These are phyloP conservation scores for Aspergillus panamensis DNA, from an alignment of 495 filamentous ascomycete species.

Conservation along the genomic window DNA sequence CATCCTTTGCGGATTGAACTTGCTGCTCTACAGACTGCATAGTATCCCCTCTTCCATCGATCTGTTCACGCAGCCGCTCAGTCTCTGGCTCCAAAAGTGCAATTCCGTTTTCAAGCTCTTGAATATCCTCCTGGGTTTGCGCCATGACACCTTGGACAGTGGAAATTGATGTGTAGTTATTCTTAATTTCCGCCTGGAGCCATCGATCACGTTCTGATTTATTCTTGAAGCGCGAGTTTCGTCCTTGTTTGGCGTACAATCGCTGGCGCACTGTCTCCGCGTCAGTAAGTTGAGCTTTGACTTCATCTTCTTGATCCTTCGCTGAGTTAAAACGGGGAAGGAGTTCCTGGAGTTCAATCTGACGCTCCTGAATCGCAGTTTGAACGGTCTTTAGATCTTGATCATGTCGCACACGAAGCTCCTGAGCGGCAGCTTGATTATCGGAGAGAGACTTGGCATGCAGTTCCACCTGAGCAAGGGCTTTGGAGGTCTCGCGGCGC, in stretches of 20 bases:
- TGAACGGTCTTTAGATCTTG: conserved; percentile 70
- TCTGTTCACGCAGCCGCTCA: conserved; percentile 61
- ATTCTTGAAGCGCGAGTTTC: conserved; percentile 81
- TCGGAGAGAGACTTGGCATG: conserved; percentile 76
- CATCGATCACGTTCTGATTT: conserved; percentile 85
- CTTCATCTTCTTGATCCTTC: conserved; percentile 65
- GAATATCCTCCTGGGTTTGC: conserved; percentile 83
- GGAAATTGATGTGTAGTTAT: conserved; percentile 69
- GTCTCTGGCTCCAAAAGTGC: conserved; percentile 68
- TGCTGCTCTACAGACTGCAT: conserved; percentile 67
- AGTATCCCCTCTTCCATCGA: conserved; percentile 74
- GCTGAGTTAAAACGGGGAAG: conserved; percentile 69
- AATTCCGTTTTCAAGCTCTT: conserved; percentile 66
- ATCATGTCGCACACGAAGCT: conserved; percentile 64
- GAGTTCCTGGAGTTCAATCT: conserved; percentile 68
- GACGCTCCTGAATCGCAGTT: conserved; percentile 67
- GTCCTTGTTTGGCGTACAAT: conserved; percentile 89
- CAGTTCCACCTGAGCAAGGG: conserved; percentile 79
- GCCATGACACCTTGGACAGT: conserved; percentile 77
- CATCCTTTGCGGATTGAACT: conserved; percentile 74
- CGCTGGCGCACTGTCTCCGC: conserved; percentile 74
- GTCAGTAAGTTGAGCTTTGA: conserved; percentile 66
- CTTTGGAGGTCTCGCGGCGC: conserved; percentile 70
- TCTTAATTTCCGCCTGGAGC: conserved; percentile 74
- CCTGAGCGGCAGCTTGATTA: conserved; percentile 73